These are phyloP conservation scores for Nannochloris sp. DNA, from an alignment of 139 green algal genomes.

Conservation along the genomic window DNA sequence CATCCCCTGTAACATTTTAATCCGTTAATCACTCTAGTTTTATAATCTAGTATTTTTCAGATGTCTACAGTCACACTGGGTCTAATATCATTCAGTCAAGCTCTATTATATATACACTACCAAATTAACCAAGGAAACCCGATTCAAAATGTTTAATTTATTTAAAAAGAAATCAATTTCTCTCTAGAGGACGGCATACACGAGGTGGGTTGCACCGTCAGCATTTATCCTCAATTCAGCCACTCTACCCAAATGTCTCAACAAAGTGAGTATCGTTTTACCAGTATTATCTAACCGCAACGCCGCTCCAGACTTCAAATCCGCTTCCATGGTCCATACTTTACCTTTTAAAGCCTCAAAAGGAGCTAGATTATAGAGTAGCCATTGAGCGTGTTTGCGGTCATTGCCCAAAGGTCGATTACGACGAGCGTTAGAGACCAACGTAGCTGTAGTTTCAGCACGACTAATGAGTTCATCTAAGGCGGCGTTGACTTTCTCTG, in stretches of 20 bases:
- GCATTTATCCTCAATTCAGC: conserved; percentile 39
- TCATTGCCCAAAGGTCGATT: conserved; percentile 40
- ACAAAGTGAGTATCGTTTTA: conserved; percentile 58
- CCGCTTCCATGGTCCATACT: conserved; percentile 55
- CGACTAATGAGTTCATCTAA: conserved; percentile 55
- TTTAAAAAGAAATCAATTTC: too few relatives aligned
- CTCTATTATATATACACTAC: too few relatives aligned
- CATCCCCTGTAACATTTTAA: too few relatives aligned
- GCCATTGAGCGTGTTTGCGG: conserved; percentile 45
- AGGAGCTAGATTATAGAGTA: conserved; percentile 46
- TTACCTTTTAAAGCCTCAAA: conserved; percentile 49
- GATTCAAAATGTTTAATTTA: too few relatives aligned
- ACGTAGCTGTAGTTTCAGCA: conserved; percentile 36
- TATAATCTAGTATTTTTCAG: too few relatives aligned
- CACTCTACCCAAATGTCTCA: conserved; percentile 61
- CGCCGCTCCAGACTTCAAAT: conserved; percentile 44
- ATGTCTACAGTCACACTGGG: too few relatives aligned
- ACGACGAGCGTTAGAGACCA: conserved; percentile 31
- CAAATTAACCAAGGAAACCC: too few relatives aligned
- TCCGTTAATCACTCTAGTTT: too few relatives aligned
- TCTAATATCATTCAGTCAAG: too few relatives aligned
- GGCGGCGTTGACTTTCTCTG: conserved; percentile 65
- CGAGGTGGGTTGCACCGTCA: conserved; percentile 22
- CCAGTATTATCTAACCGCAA: conserved; percentile 66
- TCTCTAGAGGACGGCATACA: too few relatives aligned